These are phyloP conservation scores for Trichoderma orchidacearum DNA, from an alignment of 495 filamentous ascomycete species.

Conservation along the genomic window DNA sequence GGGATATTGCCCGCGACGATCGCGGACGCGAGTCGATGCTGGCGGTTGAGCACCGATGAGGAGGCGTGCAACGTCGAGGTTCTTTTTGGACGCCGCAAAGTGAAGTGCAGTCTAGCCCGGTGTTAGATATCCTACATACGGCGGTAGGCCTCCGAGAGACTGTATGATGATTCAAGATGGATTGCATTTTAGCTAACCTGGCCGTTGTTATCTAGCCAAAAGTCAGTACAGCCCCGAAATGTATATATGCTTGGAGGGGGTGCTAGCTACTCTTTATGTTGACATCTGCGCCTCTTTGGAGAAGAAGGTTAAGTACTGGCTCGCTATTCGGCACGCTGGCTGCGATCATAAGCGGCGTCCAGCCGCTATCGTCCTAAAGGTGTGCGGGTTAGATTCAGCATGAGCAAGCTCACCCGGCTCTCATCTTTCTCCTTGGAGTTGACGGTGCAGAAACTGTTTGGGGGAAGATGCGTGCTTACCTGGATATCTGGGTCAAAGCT, in stretches of 20 bases:
- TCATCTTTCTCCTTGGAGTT: background rate
- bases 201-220: conserved; percentile 30
- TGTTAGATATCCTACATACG: background rate
- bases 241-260: background rate
- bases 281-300: conserved; percentile 72
- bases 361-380: conserved; percentile 67
- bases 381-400: background rate
- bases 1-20: conserved; percentile 73
- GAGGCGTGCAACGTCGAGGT: conserved; percentile 65
- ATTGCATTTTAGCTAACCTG: conserved; percentile 34
- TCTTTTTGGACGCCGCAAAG: conserved; percentile 80
- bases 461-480: conserved; percentile 25
- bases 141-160: too few species aligned
- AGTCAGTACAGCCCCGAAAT: conserved; percentile 1
- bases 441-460: conserved; percentile 1
- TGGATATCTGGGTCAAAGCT: conserved; percentile 81
- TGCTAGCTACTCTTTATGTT: conserved; percentile 64
- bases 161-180: background rate
- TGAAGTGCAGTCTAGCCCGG: conserved; percentile 64
- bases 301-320: conserved; percentile 55
- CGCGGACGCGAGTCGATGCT: conserved; percentile 71
- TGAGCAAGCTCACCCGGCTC: background rate
- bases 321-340: conserved; percentile 63
- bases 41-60: conserved; percentile 55
- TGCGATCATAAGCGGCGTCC: conserved; percentile 93